A percentile compares a stretch with the other conserved stretches of the same genome.
Conservation (phyloP, 1,284 basidiomycete species). For the Cryptococcus sp. region DNA sequence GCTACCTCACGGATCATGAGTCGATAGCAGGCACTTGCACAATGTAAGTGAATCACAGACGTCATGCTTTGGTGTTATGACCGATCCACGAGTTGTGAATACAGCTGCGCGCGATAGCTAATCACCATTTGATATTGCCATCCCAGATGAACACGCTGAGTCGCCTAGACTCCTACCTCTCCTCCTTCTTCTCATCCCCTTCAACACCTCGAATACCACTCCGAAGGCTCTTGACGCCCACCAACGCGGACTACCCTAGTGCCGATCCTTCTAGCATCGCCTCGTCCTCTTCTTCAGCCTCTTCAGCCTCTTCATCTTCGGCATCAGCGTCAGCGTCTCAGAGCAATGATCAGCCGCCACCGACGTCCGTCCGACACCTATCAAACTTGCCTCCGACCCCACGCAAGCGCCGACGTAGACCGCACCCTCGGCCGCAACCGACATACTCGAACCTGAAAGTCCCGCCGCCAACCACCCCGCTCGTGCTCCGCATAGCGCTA, state of each 20-base stretch:
- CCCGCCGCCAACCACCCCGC: slow-evolving; percentile 45
- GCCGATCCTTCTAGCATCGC: background rate
- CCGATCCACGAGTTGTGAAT: background rate
- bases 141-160: slow-evolving; percentile 39
- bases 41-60: background rate
- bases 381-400: slow-evolving; percentile 16
- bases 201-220: slow-evolving; percentile 1
- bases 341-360: background rate
- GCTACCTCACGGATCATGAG: background rate
- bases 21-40: background rate
- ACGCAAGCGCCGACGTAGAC: background rate
- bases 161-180: slow-evolving; percentile 37
- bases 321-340: background rate
- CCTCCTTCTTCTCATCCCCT: slow-evolving; percentile 14
- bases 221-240: background rate
- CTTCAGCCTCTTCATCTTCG: background rate
- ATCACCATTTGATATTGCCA: background rate
- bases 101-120: background rate
- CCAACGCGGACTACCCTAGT: background rate
- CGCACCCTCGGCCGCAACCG: slow-evolving; percentile 14
- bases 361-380: slow-evolving; percentile 4
- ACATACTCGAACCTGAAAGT: slow-evolving; percentile 42
- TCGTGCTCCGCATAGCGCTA: slow-evolving; percentile 42
- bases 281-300: slow-evolving; percentile 2
- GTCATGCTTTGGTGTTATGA: no score